Conservation (phyloP, 2,329 filamentous ascomycete species). For the Cucurbitaria berberidis region DNA sequence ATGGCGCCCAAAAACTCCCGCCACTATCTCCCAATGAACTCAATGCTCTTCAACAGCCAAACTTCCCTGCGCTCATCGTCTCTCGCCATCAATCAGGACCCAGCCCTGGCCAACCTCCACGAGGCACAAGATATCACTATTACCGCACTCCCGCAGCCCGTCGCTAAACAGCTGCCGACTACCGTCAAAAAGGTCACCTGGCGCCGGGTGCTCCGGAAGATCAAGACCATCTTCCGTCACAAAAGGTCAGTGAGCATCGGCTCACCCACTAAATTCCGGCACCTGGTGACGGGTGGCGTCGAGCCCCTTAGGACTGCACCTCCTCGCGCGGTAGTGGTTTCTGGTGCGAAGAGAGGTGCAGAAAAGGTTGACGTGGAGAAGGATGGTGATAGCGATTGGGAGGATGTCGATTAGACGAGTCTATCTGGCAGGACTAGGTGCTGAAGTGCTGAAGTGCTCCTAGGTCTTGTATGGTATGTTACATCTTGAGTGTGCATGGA, state of each 20-base stretch:
- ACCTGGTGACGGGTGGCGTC: constrained; percentile 6
- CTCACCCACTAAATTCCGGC: constrained; percentile 15
- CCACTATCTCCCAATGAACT: constrained; percentile 16
- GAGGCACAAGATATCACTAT: constrained; percentile 14
- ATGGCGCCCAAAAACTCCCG: constrained; percentile 7
- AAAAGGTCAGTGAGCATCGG: constrained; percentile 12
- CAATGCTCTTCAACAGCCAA: constrained; percentile 10
- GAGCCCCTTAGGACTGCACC: background rate
- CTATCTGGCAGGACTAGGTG: background rate
- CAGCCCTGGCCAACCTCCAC: constrained; percentile 10
- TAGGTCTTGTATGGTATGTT: background rate
- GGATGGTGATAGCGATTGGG: constrained; percentile 1
- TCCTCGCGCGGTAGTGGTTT: background rate
- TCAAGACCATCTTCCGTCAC: background rate
- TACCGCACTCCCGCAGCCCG: constrained; percentile 14
- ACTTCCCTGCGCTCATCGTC: background rate
- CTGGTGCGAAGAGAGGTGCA: background rate
- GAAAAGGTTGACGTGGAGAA: background rate
- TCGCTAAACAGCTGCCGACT: background rate
- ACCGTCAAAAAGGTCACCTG: background rate
- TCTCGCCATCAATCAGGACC: background rate
- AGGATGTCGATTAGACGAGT: constrained; percentile 4
- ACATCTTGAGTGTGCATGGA: background rate
- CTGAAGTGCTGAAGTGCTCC: background rate
- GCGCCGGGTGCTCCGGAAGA: background rate